These are phyloP conservation scores for Agaricus sinodeliciosus DNA, from an alignment of 768 basidiomycete species.

Conservation along the genomic window DNA sequence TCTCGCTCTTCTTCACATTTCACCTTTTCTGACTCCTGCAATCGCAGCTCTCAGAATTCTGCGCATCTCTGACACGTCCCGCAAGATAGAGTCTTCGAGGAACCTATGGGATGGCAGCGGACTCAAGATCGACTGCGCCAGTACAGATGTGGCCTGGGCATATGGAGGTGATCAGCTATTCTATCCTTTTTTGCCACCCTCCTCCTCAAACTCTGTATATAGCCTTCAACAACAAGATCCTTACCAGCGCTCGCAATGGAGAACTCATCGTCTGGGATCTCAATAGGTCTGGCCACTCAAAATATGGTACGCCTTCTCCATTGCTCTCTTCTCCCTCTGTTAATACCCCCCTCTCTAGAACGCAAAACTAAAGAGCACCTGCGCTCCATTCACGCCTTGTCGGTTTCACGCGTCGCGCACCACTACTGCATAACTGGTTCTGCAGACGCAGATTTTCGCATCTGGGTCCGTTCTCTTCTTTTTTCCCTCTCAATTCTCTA, in stretches of 20 bases:
- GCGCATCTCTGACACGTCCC: conserved; percentile 45
- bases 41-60: conserved; percentile 54
- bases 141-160: conserved; percentile 80
- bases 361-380: conserved; percentile 60
- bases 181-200: background rate
- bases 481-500: background rate
- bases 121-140: conserved; percentile 71
- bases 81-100: conserved; percentile 62
- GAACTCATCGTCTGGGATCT: conserved; percentile 84
- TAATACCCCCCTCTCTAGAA: conserved; percentile 31
- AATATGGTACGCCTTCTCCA: conserved; percentile 49
- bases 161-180: conserved; percentile 41
- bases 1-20: background rate
- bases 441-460: conserved; percentile 72
- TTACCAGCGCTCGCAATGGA: conserved; percentile 77
- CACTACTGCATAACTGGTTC: conserved; percentile 77
- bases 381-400: conserved; percentile 65
- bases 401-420: conserved; percentile 60
- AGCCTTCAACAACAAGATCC: conserved; percentile 71
- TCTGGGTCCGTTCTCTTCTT: conserved; percentile 52
- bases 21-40: background rate
- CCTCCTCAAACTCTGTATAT: conserved; percentile 10
- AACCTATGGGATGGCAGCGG: conserved; percentile 78
- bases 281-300: conserved; percentile 55
- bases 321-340: background rate